Percentiles rank a stretch among this genome's conserved stretches.
Conservation (phyloP, 1,284 basidiomycete species). For the Tylopilus sp. region DNA sequence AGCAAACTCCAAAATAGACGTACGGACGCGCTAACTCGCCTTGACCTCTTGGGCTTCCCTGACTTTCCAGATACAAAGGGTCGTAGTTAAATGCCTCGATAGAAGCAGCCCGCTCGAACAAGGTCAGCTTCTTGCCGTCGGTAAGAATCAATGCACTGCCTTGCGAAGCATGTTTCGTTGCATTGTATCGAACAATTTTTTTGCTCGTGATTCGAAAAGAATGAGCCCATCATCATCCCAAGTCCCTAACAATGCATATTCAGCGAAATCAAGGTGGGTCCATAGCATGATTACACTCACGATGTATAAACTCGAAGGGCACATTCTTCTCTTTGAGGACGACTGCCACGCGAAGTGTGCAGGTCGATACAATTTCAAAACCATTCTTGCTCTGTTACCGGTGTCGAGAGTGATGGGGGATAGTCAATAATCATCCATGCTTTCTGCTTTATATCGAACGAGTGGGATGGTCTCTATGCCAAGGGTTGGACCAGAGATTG, state of each 20-base stretch:
- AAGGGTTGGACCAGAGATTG: background rate
- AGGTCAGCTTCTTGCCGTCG: constrained; percentile 47
- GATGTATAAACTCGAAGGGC: constrained; percentile 66
- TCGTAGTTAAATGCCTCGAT: too few relatives aligned
- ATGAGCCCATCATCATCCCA: constrained; percentile 49
- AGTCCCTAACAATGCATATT: constrained; percentile 15
- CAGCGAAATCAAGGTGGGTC: background rate
- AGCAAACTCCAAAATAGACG: background rate
- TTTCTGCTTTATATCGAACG: constrained; percentile 20
- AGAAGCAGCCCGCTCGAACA: constrained; percentile 23
- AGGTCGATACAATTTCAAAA: constrained; percentile 62
- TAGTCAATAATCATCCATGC: background rate
- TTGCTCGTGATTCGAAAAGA: constrained; percentile 55
- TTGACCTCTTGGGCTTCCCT: constrained; percentile 83
- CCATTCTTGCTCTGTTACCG: constrained; percentile 47
- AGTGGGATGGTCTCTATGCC: constrained; percentile 8
- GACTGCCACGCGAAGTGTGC: constrained; percentile 56
- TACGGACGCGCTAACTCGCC: constrained; percentile 52
- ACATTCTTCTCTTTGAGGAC: constrained; percentile 62
- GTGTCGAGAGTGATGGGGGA: background rate
- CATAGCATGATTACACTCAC: background rate
- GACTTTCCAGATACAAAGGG: constrained; percentile 83
- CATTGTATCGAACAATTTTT: constrained; percentile 54
- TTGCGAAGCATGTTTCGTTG: constrained; percentile 46
- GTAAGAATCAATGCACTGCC: constrained; percentile 40